These are phyloP conservation scores for Starmera stellimalicola DNA, from an alignment of 1,139 yeast genomes.

Conservation along the genomic window DNA sequence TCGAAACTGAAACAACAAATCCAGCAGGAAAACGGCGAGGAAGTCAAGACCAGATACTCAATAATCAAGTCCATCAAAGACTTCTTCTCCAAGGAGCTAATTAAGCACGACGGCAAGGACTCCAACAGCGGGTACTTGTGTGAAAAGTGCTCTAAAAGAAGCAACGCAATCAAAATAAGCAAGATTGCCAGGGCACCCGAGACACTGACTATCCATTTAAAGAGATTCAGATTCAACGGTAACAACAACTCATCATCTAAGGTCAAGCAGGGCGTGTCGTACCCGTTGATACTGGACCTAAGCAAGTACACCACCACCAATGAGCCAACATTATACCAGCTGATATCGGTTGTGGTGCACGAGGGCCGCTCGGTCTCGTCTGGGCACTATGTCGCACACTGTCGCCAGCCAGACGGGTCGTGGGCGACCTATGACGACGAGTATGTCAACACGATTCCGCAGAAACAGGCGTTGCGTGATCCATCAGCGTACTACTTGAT, in stretches of 20 bases:
- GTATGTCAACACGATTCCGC: constrained; percentile 63
- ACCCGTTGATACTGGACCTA: constrained; percentile 69
- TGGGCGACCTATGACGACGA: constrained; percentile 98
- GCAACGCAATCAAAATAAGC: constrained; percentile 70
- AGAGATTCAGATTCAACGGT: constrained; percentile 73
- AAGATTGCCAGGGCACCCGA: constrained; percentile 81
- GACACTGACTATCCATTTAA: constrained; percentile 75
- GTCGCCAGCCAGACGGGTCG: constrained; percentile 81
- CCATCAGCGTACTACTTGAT: constrained; percentile 86
- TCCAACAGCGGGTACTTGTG: constrained; percentile 64
- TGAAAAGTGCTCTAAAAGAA: constrained; percentile 71
- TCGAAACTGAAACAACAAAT: constrained; percentile 3
- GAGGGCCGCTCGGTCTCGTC: constrained; percentile 89
- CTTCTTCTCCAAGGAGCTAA: constrained; percentile 72
- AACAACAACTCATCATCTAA: constrained; percentile 70
- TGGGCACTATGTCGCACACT: constrained; percentile 89
- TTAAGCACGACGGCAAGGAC: constrained; percentile 56
- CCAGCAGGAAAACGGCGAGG: constrained; percentile 8
- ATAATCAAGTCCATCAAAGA: constrained; percentile 68
- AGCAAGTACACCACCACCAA: constrained; percentile 45
- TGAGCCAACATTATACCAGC: constrained; percentile 54
- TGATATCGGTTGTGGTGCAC: constrained; percentile 84
- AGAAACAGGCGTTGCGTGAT: constrained; percentile 66
- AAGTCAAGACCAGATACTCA: constrained; percentile 35
- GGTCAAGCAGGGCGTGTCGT: constrained; percentile 77